Conservation (phyloP, 73 alveolate genomes). For the Paramecium biaurelia region DNA sequence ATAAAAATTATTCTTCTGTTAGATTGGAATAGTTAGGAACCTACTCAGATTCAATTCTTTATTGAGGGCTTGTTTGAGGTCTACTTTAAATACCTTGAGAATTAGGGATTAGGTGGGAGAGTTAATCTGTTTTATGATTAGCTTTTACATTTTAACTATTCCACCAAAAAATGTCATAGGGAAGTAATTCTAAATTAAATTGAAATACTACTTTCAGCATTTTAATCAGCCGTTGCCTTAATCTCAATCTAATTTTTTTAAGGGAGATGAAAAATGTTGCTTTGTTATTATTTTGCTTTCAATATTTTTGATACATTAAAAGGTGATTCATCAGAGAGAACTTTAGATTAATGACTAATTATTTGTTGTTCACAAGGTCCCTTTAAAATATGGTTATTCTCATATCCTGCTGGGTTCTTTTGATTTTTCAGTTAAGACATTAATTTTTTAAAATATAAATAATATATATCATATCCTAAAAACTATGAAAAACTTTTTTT, state of each 20-base stretch:
- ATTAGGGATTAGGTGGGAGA: not conserved
- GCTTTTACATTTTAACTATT: conserved; percentile 23
- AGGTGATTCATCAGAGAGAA: not conserved
- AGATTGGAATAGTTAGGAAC: not conserved
- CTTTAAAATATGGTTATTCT: not conserved
- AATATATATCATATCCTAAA: not conserved
- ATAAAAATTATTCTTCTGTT: not conserved
- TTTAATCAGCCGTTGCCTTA: not conserved
- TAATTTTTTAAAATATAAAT: not conserved
- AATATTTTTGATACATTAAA: not conserved
- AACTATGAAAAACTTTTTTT: not conserved
- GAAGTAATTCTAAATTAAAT: conserved; percentile 8
- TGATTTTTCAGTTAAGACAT: not conserved
- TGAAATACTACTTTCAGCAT: not conserved
- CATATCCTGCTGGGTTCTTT: not conserved
- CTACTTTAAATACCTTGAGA: not conserved
- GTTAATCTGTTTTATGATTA: not conserved
- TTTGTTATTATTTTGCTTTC: not conserved
- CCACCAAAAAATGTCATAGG: conserved; percentile 33
- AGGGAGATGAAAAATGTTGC: conserved; percentile 38
- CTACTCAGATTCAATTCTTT: not conserved
- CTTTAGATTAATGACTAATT: not conserved
- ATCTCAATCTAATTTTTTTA: not conserved
- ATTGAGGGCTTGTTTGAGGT: not conserved
- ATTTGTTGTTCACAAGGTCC: not conserved